These are phyloP conservation scores for Paulownia fortunei DNA, from an alignment of 257 asterid genomes.

Conservation along the genomic window DNA sequence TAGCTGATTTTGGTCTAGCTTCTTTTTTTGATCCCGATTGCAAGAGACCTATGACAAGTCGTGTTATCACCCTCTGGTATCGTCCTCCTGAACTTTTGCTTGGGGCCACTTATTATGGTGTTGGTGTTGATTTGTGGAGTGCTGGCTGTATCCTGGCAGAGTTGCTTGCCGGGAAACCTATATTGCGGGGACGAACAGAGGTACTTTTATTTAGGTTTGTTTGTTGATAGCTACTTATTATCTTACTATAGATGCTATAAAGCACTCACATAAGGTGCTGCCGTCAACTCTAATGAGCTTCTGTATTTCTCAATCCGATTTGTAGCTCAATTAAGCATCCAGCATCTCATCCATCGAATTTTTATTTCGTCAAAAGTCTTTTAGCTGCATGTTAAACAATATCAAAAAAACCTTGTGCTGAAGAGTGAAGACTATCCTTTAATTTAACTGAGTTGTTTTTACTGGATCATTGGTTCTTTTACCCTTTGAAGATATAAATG, in stretches of 20 bases:
- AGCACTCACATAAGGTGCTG: neutral
- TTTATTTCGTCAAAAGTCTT: neutral
- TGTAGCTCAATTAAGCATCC: neutral
- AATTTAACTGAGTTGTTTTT: too few relatives aligned
- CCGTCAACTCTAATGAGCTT: too few relatives aligned
- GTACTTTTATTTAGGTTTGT: conserved; percentile 38
- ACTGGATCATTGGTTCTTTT: too few relatives aligned
- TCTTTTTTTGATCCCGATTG: conserved; percentile 63
- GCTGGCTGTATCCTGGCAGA: conserved; percentile 94
- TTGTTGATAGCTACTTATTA: neutral
- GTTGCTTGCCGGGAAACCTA: conserved; percentile 77
- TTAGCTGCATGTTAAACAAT: too few relatives aligned
- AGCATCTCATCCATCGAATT: neutral
- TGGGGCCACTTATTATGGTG: conserved; percentile 78
- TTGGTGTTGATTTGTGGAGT: conserved; percentile 92
- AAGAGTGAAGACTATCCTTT: too few relatives aligned
- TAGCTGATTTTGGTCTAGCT: conserved; percentile 94
- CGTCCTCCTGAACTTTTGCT: conserved; percentile 95
- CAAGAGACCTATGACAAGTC: conserved; percentile 85
- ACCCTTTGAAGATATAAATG: neutral
- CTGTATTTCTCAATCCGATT: too few relatives aligned
- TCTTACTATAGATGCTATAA: neutral
- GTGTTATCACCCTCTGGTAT: conserved; percentile 94
- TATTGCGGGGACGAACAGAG: conserved; percentile 92
- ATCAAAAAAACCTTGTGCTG: too few relatives aligned